Percentiles rank a stretch among this genome's conserved stretches.
These are phyloP conservation scores for Fusarium robinianum DNA, from an alignment of 2,329 filamentous ascomycete genomes.

Conservation along the genomic window DNA sequence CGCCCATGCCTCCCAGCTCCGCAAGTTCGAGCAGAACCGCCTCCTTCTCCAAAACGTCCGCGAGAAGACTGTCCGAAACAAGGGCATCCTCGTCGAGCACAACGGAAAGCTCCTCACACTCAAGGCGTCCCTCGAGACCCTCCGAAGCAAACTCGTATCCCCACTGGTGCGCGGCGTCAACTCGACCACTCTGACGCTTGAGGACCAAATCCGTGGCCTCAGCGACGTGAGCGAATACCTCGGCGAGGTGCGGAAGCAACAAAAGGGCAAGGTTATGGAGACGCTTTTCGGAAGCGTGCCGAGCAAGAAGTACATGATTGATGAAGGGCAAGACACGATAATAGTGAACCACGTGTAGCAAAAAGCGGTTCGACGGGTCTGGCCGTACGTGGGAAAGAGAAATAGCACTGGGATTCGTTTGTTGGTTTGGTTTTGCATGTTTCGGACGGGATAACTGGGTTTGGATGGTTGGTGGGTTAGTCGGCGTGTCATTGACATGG, in stretches of 20 bases:
- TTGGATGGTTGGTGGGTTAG: not conserved
- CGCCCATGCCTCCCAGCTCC: conserved; percentile 71
- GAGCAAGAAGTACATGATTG: conserved; percentile 41
- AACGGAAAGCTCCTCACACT: conserved; percentile 82
- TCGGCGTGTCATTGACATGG: not conserved
- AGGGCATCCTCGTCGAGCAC: conserved; percentile 82
- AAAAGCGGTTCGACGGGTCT: not conserved
- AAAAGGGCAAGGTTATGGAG: conserved; percentile 84
- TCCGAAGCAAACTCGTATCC: conserved; percentile 80
- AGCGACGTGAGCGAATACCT: conserved; percentile 80
- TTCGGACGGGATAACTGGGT: too few relatives aligned
- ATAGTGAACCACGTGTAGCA: conserved; percentile 23
- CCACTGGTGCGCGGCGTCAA: conserved; percentile 76
- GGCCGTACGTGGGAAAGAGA: not conserved
- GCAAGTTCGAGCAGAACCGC: conserved; percentile 91
- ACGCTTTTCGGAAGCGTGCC: conserved; percentile 67
- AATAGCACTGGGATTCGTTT: too few relatives aligned
- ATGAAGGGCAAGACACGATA: conserved; percentile 32
- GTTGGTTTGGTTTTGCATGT: too few relatives aligned
- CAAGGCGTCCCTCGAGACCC: conserved; percentile 83
- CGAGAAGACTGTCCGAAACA: conserved; percentile 83
- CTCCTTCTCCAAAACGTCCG: conserved; percentile 77
- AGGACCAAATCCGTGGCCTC: conserved; percentile 83
- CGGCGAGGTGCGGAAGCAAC: conserved; percentile 72
- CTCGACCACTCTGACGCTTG: conserved; percentile 71